Percentiles rank a stretch among this genome's conserved stretches.
Evolutionary conservation across 2,329 filamentous ascomycete species (phyloP).

Genomic region (Neonectria hederae): DNA sequence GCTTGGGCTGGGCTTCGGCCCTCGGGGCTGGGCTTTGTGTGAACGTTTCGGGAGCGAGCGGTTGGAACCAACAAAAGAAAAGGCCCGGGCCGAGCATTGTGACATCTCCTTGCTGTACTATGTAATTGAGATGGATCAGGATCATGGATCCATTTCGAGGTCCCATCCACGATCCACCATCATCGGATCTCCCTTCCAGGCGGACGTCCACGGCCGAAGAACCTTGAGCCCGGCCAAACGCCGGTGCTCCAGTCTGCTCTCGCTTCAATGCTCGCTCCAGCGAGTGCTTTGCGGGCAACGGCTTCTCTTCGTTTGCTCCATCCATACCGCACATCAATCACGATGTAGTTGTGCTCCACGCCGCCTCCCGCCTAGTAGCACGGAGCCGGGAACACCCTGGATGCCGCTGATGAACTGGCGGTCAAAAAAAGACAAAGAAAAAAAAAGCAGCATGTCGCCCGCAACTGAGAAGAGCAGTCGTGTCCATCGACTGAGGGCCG

Average conservation of each 20-base stretch:
- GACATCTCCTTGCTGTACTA: conserved; percentile 9
- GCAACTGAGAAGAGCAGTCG: conserved; percentile 12
- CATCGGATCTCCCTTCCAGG: conserved; percentile 15
- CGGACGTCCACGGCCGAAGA: conserved; percentile 13
- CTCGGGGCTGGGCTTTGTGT: conserved; percentile 16
- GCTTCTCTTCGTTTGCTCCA: conserved; percentile 16
- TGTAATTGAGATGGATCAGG: conserved; percentile 8
- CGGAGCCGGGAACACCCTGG: conserved; percentile 37
- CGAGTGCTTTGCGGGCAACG: not conserved
- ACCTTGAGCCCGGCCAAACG: conserved; percentile 9
- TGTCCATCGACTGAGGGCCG: conserved; percentile 25
- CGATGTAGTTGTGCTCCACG: conserved; percentile 33
- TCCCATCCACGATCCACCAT: conserved; percentile 6
- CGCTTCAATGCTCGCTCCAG: not conserved
- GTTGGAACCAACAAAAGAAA: conserved; percentile 29
- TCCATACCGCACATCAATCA: not conserved
- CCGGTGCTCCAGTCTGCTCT: conserved; percentile 1
- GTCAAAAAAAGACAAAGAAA: conserved; percentile 47
- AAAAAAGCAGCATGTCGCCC: conserved; percentile 19
- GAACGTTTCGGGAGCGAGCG: conserved; percentile 16
- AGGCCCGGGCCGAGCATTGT: conserved; percentile 40
- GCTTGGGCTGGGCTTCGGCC: conserved; percentile 2
- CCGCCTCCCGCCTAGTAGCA: conserved; percentile 30
- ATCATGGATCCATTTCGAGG: conserved; percentile 5
- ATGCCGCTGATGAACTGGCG: conserved; percentile 56